Evolutionary conservation across 768 basidiomycete species (phyloP), one percentile per base, ranked within the genome.

Genomic region (Rhizopogon vulgaris): DNA sequence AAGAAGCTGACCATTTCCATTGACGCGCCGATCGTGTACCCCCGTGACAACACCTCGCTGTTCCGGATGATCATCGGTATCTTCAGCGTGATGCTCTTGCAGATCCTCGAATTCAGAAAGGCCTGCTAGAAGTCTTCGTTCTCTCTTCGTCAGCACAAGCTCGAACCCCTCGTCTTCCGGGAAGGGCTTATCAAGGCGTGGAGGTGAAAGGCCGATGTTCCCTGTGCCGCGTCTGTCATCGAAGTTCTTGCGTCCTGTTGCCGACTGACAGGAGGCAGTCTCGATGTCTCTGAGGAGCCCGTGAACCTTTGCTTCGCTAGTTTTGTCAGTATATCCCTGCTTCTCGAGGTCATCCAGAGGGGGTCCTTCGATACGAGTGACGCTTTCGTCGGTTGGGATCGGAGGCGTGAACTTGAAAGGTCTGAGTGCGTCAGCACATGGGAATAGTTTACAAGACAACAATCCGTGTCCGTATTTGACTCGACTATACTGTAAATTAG

Each of bases 361-460:
- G 28, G 58, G 36, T 37, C 48, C 52, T 4, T 52, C 56, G 8
- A 69, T 48, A 37, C 51, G 47, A 22, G 52, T 49, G n/a, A 67
- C 61, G n/a, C 67, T 65, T 41, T 68, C 67, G 17, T 68, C 54
- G 4, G 69, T 67, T 18, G 69, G 67, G 7, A 70, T 60, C 9
- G 49, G 48, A 43, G 58, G 60, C 18, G 73, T 67, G 10, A 71
- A 70, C 15, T 73, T 79, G 59, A 82, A 83, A 4, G 82, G 76
- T 41, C 83, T 69, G 43, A 14, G 14, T 53, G 54, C 38, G 53
- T 45, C n/a, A 17, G 17, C 15, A 38, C 10, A 18, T 40, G 15
- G 32, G 22, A 30, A 46, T 12, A 41, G 38, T 36, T 22, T 38
- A 51, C 39, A 36, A 52, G 34, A 48, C 40, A 28, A 17, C 38